A percentile compares a stretch with the other conserved stretches of the same genome.
Conservation (phyloP, 2,329 filamentous ascomycete genomes). For the Blastomyces parvus region DNA sequence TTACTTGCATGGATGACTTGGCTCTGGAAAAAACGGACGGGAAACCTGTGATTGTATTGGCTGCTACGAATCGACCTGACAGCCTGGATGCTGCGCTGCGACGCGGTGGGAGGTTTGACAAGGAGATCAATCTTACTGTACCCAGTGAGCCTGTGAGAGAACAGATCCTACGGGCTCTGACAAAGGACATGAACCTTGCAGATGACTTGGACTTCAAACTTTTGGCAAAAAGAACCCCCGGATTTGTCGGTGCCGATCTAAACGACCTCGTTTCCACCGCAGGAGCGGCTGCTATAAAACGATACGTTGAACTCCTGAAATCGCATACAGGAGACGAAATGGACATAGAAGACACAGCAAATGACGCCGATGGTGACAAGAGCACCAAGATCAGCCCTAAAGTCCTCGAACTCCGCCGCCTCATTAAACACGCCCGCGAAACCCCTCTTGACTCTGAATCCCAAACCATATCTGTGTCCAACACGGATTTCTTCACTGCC, state of each 20-base stretch:
- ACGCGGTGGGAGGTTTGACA: slow-evolving; percentile 66
- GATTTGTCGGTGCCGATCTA: slow-evolving; percentile 87
- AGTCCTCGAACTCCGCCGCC: slow-evolving; percentile 40
- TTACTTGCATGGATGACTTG: slow-evolving; percentile 78
- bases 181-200: slow-evolving; percentile 53
- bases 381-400: slow-evolving; percentile 26
- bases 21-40: slow-evolving; percentile 60
- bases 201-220: slow-evolving; percentile 62
- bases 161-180: slow-evolving; percentile 66
- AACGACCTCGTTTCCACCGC: slow-evolving; percentile 60
- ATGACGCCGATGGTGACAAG: background rate
- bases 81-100: slow-evolving; percentile 71
- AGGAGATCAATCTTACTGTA: slow-evolving; percentile 77
- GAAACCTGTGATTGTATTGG: slow-evolving; percentile 78
- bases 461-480: slow-evolving; percentile 48
- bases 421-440: slow-evolving; percentile 48
- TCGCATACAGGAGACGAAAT: slow-evolving; percentile 39
- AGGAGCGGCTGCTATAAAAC: slow-evolving; percentile 54
- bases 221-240: slow-evolving; percentile 76
- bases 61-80: slow-evolving; percentile 81
- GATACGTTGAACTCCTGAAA: slow-evolving; percentile 47
- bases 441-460: slow-evolving; percentile 45
- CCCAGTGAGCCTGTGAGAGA: slow-evolving; percentile 70
- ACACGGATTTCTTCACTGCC: slow-evolving; percentile 63
- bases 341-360: slow-evolving; percentile 41